phyloP scores from a whole-genome alignment of 768 basidiomycete species.

The Brasilioporus rufonigricans region DNA sequence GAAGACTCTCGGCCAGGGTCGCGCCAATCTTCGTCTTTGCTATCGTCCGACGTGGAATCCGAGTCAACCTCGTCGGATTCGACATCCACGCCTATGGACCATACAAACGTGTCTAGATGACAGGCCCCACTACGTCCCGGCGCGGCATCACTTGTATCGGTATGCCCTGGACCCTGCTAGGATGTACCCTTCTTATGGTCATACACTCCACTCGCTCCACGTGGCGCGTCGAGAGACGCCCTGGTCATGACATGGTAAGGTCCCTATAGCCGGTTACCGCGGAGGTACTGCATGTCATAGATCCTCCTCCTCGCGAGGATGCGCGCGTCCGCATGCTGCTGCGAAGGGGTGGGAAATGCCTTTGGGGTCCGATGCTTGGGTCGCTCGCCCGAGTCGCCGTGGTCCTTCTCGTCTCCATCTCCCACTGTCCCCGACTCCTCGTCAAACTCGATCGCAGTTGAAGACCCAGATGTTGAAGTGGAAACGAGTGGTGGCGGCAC shows the following conservation, averaged over 20 bases:
- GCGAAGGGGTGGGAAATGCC: slow-evolving; percentile 12
- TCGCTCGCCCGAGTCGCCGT: background rate
- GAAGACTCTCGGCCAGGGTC: background rate
- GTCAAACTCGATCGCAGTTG: background rate
- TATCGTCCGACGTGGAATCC: slow-evolving; percentile 15
- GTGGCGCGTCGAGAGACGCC: background rate
- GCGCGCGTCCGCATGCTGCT: slow-evolving; percentile 25
- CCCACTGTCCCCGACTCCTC: background rate
- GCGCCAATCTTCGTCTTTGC: slow-evolving; percentile 23
- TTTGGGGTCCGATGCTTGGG: background rate
- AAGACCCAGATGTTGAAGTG: background rate
- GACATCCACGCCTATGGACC: slow-evolving; percentile 18
- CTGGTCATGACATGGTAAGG: slow-evolving; percentile 22
- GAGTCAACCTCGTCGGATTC: slow-evolving; percentile 6
- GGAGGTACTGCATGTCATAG: slow-evolving; percentile 33
- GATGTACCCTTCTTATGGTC: background rate
- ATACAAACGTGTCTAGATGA: slow-evolving; percentile 13
- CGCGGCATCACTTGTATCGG: background rate
- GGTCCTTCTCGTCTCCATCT: background rate
- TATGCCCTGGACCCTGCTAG: too few species aligned
- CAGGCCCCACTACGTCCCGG: background rate
- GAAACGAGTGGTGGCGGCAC: slow-evolving; percentile 17
- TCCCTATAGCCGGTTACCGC: slow-evolving; percentile 29
- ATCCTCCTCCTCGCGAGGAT: slow-evolving; percentile 27
- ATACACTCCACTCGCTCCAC: background rate